Conservation (phyloP, 1,139 yeast species). For the Taphrina populina region DNA sequence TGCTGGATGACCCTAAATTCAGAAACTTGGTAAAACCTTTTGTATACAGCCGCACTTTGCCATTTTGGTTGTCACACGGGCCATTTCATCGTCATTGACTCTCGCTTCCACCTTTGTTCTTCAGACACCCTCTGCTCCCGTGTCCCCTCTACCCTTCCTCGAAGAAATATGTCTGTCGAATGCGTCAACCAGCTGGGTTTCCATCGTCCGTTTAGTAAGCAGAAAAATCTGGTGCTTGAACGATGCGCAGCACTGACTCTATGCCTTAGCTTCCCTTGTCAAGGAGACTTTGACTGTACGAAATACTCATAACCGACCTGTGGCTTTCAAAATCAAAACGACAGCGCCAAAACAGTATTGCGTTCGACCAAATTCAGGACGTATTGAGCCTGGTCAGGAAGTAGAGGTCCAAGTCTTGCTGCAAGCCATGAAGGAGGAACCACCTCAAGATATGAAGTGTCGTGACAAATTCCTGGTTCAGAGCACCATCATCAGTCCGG, state of each 20-base stretch:
- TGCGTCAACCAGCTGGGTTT: constrained; percentile 34
- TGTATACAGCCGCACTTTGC: too few species aligned
- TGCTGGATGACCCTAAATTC: too few species aligned
- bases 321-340: constrained; percentile 95
- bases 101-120: too few species aligned
- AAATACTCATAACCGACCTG: constrained; percentile 46
- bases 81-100: too few species aligned
- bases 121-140: too few species aligned
- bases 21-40: too few species aligned
- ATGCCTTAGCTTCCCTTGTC: constrained; percentile 29
- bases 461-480: constrained; percentile 91
- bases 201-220: constrained; percentile 35
- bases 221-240: background rate
- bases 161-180: constrained; percentile 34
- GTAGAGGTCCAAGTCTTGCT: constrained; percentile 54
- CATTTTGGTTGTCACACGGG: too few species aligned
- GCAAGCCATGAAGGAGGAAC: constrained; percentile 77
- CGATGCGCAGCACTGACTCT: background rate
- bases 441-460: constrained; percentile 69
- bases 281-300: constrained; percentile 35
- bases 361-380: constrained; percentile 35
- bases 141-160: too few species aligned
- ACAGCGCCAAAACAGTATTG: constrained; percentile 82
- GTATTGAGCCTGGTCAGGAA: constrained; percentile 37
- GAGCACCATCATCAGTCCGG: constrained; percentile 62